Evolutionary conservation across 148 eudicot genomes (phyloP).

Genomic region (Vaccinium corymbosum): DNA sequence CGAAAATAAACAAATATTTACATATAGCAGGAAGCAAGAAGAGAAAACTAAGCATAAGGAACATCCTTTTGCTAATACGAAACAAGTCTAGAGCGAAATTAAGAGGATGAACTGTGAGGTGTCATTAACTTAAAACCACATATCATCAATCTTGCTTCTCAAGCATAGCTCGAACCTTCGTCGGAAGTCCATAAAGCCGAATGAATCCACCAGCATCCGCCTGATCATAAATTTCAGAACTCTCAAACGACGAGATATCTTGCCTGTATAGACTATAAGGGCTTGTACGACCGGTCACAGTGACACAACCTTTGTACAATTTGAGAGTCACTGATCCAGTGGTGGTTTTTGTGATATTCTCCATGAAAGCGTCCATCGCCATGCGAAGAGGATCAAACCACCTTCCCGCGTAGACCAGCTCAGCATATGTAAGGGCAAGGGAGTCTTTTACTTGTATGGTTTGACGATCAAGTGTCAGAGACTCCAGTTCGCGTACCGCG

Average conservation of each 20-base stretch:
- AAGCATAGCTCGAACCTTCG: slow-evolving; percentile 82
- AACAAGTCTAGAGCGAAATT: background rate
- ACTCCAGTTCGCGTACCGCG: slow-evolving; percentile 72
- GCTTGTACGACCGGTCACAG: slow-evolving; percentile 60
- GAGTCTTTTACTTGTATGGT: slow-evolving; percentile 68
- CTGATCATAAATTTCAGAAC: slow-evolving; percentile 69
- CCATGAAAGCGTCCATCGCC: slow-evolving; percentile 80
- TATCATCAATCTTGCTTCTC: slow-evolving; percentile 25
- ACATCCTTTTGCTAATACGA: background rate
- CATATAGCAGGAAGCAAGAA: background rate
- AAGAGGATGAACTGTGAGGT: background rate
- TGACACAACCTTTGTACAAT: slow-evolving; percentile 72
- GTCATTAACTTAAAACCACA: background rate
- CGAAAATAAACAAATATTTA: too few species aligned
- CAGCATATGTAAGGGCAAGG: slow-evolving; percentile 80
- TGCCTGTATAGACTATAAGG: slow-evolving; percentile 75
- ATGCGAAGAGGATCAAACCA: slow-evolving; percentile 90
- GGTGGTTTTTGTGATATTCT: slow-evolving; percentile 66
- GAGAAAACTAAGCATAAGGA: background rate
- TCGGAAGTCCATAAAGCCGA: slow-evolving; percentile 70
- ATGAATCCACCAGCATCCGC: slow-evolving; percentile 95
- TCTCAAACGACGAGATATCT: slow-evolving; percentile 85
- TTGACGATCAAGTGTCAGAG: slow-evolving; percentile 81
- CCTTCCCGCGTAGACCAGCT: slow-evolving; percentile 82
- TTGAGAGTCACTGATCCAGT: slow-evolving; percentile 84